These are phyloP conservation scores for Alternaria gansuensis DNA, from an alignment of 2,329 filamentous ascomycete species.

Conservation along the genomic window DNA sequence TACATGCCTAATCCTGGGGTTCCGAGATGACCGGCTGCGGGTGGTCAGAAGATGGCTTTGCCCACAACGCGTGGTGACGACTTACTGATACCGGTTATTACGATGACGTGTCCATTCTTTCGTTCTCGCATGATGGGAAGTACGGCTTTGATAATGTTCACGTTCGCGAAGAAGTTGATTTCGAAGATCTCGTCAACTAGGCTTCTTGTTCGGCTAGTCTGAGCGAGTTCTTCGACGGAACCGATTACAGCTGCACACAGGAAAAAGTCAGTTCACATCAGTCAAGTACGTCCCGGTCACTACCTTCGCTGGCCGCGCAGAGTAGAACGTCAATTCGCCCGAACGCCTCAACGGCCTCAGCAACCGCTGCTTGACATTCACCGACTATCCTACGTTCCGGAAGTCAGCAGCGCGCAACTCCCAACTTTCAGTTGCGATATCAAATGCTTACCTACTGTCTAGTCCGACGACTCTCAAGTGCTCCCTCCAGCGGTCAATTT, in stretches of 20 bases:
- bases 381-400: constrained; percentile 62
- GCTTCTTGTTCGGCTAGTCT: constrained; percentile 74
- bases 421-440: constrained; percentile 19
- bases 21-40: constrained; percentile 79
- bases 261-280: background rate
- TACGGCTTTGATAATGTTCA: constrained; percentile 92
- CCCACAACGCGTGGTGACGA: background rate
- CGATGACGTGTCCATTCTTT: constrained; percentile 86
- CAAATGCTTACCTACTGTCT: constrained; percentile 60
- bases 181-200: constrained; percentile 93
- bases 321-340: constrained; percentile 88
- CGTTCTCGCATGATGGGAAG: constrained; percentile 81
- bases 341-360: constrained; percentile 84
- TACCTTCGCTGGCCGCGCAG: constrained; percentile 88
- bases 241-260: constrained; percentile 75
- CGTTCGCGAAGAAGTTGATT: constrained; percentile 90
- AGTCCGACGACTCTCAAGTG: constrained; percentile 71
- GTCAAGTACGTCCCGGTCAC: background rate
- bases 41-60: constrained; percentile 22
- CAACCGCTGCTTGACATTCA: constrained; percentile 85
- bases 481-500: constrained; percentile 80
- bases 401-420: background rate
- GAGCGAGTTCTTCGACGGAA: constrained; percentile 87
- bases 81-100: constrained; percentile 82
- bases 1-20: constrained; percentile 92